These are phyloP conservation scores for Myriangium duriaei DNA, from an alignment of 2,329 filamentous ascomycete genomes.

Conservation along the genomic window DNA sequence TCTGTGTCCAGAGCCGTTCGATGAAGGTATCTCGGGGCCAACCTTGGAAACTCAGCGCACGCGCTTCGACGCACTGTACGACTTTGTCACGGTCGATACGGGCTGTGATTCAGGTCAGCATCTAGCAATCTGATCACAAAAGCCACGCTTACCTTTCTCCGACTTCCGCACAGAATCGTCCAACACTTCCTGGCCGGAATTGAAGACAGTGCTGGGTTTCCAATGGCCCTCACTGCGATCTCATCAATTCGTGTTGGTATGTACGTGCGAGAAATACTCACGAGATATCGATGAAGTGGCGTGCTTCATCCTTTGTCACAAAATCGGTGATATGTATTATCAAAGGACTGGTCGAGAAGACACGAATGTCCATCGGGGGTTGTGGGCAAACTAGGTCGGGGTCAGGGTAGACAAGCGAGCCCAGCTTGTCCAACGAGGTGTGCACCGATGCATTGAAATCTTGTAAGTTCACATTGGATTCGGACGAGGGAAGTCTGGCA, in stretches of 20 bases:
- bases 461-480: conserved; percentile 3
- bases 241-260: conserved; percentile 7
- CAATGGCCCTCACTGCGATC: conserved; percentile 37
- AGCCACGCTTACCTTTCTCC: conserved; percentile 30
- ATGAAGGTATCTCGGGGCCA: conserved; percentile 46
- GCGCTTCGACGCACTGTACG: conserved; percentile 47
- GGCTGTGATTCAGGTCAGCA: conserved; percentile 12
- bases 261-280: conserved; percentile 19
- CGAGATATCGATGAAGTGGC: conserved; percentile 42
- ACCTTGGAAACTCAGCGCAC: conserved; percentile 47
- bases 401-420: conserved; percentile 29
- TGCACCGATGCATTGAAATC: conserved; percentile 11
- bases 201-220: conserved; percentile 42
- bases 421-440: conserved; percentile 21
- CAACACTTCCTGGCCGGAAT: conserved; percentile 33
- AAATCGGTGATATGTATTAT: conserved; percentile 48
- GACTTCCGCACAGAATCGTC: conserved; percentile 41
- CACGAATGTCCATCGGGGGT: conserved; percentile 31
- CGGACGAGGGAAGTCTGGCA: conserved; percentile 11
- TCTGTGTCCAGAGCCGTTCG: conserved; percentile 48
- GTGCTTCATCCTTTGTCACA: conserved; percentile 34
- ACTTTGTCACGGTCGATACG: conserved; percentile 34
- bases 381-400: conserved; percentile 25
- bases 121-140: not conserved
- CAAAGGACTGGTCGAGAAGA: conserved; percentile 42